These are phyloP conservation scores for Inonotus obliquus DNA, from an alignment of 1,284 basidiomycete species.

Conservation along the genomic window DNA sequence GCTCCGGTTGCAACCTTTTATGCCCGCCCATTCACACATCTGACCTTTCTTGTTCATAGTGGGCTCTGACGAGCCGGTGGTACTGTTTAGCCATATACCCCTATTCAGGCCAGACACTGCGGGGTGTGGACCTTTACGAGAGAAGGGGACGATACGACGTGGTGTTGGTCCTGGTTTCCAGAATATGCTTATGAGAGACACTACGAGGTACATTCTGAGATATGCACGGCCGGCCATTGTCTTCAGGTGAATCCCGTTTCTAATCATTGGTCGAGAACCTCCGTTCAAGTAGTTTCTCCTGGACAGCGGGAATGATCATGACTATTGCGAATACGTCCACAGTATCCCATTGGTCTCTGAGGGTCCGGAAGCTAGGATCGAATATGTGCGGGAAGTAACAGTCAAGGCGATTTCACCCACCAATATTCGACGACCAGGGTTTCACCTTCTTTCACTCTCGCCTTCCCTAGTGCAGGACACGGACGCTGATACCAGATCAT, in stretches of 20 bases:
- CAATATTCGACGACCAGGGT: conserved; percentile 73
- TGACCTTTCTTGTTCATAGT: conserved; percentile 14
- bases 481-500: background rate
- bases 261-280: no score
- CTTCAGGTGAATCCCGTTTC: conserved; percentile 51
- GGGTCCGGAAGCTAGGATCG: conserved; percentile 20
- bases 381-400: conserved; percentile 58
- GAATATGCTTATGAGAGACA: conserved; percentile 73
- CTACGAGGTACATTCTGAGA: conserved; percentile 67
- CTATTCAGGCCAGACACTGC: conserved; percentile 67
- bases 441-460: conserved; percentile 76
- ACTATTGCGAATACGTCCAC: conserved; percentile 79
- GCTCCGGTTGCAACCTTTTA: background rate
- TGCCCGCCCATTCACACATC: background rate
- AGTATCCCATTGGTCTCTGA: conserved; percentile 26
- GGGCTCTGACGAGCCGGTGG: conserved; percentile 38
- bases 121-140: conserved; percentile 71
- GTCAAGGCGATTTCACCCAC: conserved; percentile 83
- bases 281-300: no score
- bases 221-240: conserved; percentile 60
- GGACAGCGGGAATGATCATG: conserved; percentile 80
- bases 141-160: conserved; percentile 65
- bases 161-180: conserved; percentile 81
- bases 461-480: conserved; percentile 23
- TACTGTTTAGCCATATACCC: conserved; percentile 82